Evolutionary conservation across 805 yeast genomes (phyloP).

Genomic region (Diddensiella santjacobensis): DNA sequence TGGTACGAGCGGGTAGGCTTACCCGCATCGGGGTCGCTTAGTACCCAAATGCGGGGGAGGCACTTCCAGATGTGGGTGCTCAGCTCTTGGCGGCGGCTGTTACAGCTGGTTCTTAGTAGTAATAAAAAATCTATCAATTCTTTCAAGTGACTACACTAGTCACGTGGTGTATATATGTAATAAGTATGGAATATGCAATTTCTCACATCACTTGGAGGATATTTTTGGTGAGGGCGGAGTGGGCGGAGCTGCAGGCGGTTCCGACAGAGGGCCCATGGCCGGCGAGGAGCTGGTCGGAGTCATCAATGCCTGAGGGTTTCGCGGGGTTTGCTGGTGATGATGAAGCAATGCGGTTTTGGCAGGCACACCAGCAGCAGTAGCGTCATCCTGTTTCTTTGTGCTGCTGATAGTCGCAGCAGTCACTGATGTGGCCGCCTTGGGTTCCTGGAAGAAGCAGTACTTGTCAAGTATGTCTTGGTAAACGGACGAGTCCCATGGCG

Average conservation of each 20-base stretch:
- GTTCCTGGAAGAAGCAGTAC: constrained; percentile 37
- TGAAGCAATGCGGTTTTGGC: background rate
- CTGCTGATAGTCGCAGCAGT: constrained; percentile 4
- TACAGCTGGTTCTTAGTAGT: too few relatives aligned
- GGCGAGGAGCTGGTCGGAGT: constrained; percentile 8
- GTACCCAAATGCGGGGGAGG: too few relatives aligned
- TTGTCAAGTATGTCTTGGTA: constrained; percentile 38
- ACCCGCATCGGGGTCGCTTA: too few relatives aligned
- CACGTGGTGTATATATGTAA: too few relatives aligned
- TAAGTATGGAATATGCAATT: too few relatives aligned
- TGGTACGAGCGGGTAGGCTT: too few relatives aligned
- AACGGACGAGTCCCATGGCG: constrained; percentile 34
- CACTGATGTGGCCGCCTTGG: constrained; percentile 6
- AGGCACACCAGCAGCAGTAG: background rate
- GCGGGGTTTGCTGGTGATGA: background rate
- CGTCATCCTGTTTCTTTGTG: too few relatives aligned
- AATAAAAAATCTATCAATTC: too few relatives aligned
- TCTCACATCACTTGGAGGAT: too few relatives aligned
- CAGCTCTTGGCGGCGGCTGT: too few relatives aligned
- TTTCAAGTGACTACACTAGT: too few relatives aligned
- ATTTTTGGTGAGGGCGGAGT: background rate
- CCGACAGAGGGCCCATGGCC: background rate
- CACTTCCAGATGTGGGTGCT: too few relatives aligned
- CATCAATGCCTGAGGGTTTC: constrained; percentile 4
- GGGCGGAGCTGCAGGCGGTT: background rate